Percentiles rank a stretch among this genome's conserved stretches.
phyloP scores from a whole-genome alignment of 225 moss, liverwort and hornwort species.

The Anthoceros angustus region DNA sequence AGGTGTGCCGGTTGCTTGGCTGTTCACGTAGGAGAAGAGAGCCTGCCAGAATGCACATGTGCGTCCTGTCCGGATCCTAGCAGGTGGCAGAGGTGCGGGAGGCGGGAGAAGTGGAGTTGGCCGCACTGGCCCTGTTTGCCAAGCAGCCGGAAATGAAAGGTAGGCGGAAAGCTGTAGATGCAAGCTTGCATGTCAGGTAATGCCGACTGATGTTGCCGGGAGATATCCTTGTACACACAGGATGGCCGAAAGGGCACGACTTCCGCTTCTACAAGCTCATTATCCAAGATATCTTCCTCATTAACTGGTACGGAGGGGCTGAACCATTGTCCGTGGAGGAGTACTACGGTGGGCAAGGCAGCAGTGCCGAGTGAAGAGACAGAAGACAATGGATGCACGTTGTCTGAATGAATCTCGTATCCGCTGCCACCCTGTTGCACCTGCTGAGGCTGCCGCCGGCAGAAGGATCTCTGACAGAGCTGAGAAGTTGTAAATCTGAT shows the following conservation, averaged over 20 bases:
- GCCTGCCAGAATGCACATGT: background rate
- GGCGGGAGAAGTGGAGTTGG: conserved; percentile 44
- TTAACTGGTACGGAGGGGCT: conserved; percentile 84
- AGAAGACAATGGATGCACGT: too few relatives aligned
- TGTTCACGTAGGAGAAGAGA: background rate
- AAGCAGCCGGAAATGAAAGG: conserved; percentile 96
- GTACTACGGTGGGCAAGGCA: conserved; percentile 30
- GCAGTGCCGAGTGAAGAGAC: too few relatives aligned
- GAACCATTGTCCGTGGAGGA: conserved; percentile 55
- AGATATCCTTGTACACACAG: conserved; percentile 15
- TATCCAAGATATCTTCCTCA: conserved; percentile 58
- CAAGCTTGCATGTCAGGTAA: background rate
- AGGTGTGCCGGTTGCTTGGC: conserved; percentile 2
- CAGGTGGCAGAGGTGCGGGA: conserved; percentile 40
- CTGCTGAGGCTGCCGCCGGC: too few relatives aligned
- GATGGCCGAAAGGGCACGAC: conserved; percentile 65
- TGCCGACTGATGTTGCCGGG: background rate
- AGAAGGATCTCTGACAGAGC: too few relatives aligned
- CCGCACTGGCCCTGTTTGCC: conserved; percentile 58
- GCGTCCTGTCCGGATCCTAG: conserved; percentile 8
- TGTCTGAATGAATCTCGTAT: too few relatives aligned
- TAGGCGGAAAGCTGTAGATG: conserved; percentile 3
- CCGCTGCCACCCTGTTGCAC: too few relatives aligned
- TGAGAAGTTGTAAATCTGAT: too few relatives aligned
- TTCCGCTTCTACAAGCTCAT: conserved; percentile 84